A percentile compares a stretch with the other conserved stretches of the same genome.
Evolutionary conservation across 2,329 filamentous ascomycete species (phyloP).

Genomic region (Xylaria sp.): DNA sequence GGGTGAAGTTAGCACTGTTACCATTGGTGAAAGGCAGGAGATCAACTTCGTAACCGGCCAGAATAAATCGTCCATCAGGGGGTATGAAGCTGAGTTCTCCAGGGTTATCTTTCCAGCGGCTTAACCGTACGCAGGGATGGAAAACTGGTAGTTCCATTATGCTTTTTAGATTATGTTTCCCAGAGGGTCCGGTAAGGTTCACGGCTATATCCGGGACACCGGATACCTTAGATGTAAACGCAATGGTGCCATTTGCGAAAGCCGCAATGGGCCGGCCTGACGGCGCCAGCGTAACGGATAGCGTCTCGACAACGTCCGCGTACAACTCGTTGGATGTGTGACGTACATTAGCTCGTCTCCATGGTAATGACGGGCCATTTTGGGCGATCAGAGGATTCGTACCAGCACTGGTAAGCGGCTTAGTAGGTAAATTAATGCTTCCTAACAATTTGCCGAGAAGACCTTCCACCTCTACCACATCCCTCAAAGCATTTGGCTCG

Average conservation of each 20-base stretch:
- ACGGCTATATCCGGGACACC: slow-evolving; percentile 91
- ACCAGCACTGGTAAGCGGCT: slow-evolving; percentile 50
- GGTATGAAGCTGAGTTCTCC: slow-evolving; percentile 96
- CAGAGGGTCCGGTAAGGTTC: slow-evolving; percentile 78
- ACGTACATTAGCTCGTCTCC: slow-evolving; percentile 88
- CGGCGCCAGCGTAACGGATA: slow-evolving; percentile 86
- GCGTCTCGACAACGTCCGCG: slow-evolving; percentile 90
- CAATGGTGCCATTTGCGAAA: slow-evolving; percentile 88
- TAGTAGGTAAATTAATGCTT: slow-evolving; percentile 78
- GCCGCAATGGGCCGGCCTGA: slow-evolving; percentile 87
- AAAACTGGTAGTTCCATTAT: slow-evolving; percentile 91
- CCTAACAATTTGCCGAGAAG: slow-evolving; percentile 88
- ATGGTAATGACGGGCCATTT: slow-evolving; percentile 70
- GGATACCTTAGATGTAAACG: slow-evolving; percentile 93
- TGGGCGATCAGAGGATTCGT: slow-evolving; percentile 50
- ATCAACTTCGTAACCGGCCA: slow-evolving; percentile 94
- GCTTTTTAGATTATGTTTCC: slow-evolving; percentile 74
- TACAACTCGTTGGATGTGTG: slow-evolving; percentile 98
- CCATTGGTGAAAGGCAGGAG: slow-evolving; percentile 74
- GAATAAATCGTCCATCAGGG: slow-evolving; percentile 89
- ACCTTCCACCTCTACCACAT: slow-evolving; percentile 89
- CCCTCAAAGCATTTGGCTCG: slow-evolving; percentile 89
- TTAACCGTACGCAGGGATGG: slow-evolving; percentile 90
- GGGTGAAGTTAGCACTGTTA: slow-evolving; percentile 59
- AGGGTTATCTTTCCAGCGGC: slow-evolving; percentile 85